Evolutionary conservation across 2,329 filamentous ascomycete genomes (phyloP).

Genomic region (Penicillium hesseltinei): DNA sequence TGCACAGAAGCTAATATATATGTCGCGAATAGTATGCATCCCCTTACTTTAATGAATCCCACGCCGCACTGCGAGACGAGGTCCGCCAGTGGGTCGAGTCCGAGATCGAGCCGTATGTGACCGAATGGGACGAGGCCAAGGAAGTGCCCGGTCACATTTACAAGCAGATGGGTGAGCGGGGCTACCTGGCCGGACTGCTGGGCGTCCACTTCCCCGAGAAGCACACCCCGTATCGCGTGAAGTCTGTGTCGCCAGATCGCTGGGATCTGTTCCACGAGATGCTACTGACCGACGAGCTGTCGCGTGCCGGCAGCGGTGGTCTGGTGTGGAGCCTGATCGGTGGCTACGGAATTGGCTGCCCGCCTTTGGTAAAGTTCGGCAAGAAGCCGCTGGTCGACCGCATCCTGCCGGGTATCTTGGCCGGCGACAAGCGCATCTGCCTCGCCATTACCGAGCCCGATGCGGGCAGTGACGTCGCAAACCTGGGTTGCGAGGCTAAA

Average conservation of each 20-base stretch:
- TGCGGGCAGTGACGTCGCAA: constrained; percentile 92
- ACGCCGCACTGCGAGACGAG: constrained; percentile 86
- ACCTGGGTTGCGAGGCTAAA: constrained; percentile 93
- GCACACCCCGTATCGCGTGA: constrained; percentile 68
- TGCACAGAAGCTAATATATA: constrained; percentile 8
- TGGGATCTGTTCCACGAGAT: constrained; percentile 99
- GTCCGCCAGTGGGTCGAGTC: constrained; percentile 87
- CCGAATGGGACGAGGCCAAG: constrained; percentile 96
- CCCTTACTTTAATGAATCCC: constrained; percentile 92
- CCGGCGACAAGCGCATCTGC: constrained; percentile 95
- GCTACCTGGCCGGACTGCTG: constrained; percentile 86
- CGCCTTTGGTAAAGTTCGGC: constrained; percentile 88
- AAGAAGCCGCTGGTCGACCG: constrained; percentile 80
- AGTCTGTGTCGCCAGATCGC: constrained; percentile 77
- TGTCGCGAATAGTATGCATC: constrained; percentile 71
- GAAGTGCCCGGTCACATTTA: constrained; percentile 85
- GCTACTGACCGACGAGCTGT: constrained; percentile 91
- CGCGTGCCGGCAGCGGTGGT: constrained; percentile 81
- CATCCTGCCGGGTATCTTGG: constrained; percentile 82
- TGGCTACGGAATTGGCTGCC: constrained; percentile 93
- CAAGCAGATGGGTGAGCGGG: constrained; percentile 89
- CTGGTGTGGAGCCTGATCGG: constrained; percentile 97
- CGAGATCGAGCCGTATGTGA: constrained; percentile 85
- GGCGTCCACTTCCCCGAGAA: constrained; percentile 75
- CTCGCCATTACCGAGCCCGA: constrained; percentile 96